phyloP scores from a whole-genome alignment of 805 yeast genomes.

The Crinitomyces ghanaensis region DNA sequence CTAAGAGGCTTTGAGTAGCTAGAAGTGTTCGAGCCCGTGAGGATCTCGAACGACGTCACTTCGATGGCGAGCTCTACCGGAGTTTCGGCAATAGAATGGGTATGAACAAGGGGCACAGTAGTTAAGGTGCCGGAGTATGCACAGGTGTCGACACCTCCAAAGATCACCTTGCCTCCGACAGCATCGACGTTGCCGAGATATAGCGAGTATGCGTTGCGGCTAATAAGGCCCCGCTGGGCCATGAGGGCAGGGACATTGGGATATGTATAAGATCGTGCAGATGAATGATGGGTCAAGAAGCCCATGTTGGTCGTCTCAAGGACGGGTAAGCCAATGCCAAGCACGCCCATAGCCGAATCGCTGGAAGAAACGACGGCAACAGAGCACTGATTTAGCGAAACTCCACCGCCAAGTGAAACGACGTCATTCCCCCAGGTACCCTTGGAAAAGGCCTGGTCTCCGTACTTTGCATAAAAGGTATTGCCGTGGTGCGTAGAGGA shows the following conservation, averaged over 20 bases:
- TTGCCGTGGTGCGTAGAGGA: conserved; percentile 8
- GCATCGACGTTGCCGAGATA: conserved; percentile 29
- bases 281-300: conserved; percentile 29
- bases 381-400: conserved; percentile 39
- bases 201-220: conserved; percentile 34
- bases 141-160: conserved; percentile 35
- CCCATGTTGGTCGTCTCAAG: conserved; percentile 11
- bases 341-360: conserved; percentile 17
- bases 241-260: conserved; percentile 54
- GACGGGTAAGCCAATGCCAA: conserved; percentile 15
- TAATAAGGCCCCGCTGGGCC: conserved; percentile 34
- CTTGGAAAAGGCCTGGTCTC: conserved; percentile 15
- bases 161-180: conserved; percentile 28
- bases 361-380: conserved; percentile 65
- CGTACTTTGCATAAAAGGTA: conserved; percentile 7
- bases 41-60: conserved; percentile 26
- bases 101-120: conserved; percentile 23
- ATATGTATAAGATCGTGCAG: conserved; percentile 26
- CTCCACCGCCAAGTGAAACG: conserved; percentile 33
- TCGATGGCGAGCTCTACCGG: conserved; percentile 4
- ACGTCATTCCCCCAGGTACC: conserved; percentile 12
- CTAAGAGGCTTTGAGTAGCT: too few relatives aligned
- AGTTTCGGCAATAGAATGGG: conserved; percentile 3
- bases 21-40: too few relatives aligned
- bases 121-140: conserved; percentile 30